Conservation (phyloP, 345 rosid genomes). For the Camelina laxa region DNA sequence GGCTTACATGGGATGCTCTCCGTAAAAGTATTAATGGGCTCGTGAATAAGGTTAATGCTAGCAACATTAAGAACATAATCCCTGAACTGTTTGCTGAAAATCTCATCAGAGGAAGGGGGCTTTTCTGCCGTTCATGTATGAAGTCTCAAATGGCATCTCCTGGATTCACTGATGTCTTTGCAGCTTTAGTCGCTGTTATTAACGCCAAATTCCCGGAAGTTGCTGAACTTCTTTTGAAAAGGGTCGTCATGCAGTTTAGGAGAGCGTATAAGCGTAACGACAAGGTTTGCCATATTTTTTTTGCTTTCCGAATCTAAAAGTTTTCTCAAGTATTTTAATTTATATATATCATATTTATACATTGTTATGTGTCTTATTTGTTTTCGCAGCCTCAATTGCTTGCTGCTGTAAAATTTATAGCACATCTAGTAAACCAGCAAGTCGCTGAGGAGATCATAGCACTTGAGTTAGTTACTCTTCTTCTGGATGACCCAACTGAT, state of each 20-base stretch:
- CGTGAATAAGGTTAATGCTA: constrained; percentile 85
- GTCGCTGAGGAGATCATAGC: constrained; percentile 89
- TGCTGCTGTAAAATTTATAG: constrained; percentile 93
- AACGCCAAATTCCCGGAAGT: constrained; percentile 92
- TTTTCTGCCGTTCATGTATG: constrained; percentile 88
- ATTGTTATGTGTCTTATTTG: constrained; percentile 6
- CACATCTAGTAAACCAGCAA: constrained; percentile 94
- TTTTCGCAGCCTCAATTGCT: constrained; percentile 79
- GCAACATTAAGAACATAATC: constrained; percentile 82
- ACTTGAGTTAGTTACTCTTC: constrained; percentile 71
- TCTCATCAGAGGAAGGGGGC: constrained; percentile 87
- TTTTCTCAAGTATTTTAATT: constrained; percentile 3
- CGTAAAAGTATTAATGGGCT: constrained; percentile 93
- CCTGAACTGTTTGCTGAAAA: constrained; percentile 90
- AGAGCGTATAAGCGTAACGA: constrained; percentile 95
- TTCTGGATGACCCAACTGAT: constrained; percentile 81
- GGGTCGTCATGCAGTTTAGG: constrained; percentile 91
- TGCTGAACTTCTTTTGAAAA: constrained; percentile 76
- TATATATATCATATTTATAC: background rate
- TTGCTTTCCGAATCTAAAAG: background rate
- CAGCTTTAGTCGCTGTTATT: constrained; percentile 82
- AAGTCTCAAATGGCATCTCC: constrained; percentile 99
- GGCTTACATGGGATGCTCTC: constrained; percentile 96
- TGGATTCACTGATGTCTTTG: constrained; percentile 85
- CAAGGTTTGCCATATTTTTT: constrained; percentile 53